Evolutionary conservation across 2,329 filamentous ascomycete species (phyloP).

Genomic region (Penicillium nordicum): DNA sequence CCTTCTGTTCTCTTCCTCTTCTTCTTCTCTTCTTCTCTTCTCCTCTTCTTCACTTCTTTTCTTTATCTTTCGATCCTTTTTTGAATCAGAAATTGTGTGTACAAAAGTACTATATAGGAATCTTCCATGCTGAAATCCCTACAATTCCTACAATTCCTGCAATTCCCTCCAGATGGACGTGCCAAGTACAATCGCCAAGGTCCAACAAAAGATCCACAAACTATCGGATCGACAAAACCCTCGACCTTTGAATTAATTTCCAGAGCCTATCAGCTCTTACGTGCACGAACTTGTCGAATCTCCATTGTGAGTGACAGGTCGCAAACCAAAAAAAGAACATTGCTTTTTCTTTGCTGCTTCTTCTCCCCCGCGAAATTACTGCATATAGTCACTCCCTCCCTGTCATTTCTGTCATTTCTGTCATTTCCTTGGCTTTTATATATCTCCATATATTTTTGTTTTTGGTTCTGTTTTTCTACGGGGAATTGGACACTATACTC

Average conservation of each 20-base stretch:
- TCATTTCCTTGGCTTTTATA: constrained; percentile 2
- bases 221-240: constrained; percentile 19
- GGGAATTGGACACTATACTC: constrained; percentile 1
- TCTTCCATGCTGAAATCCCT: too few relatives aligned
- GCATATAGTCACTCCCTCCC: background rate
- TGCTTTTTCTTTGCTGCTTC: constrained; percentile 4
- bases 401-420: background rate
- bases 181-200: background rate
- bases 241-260: constrained; percentile 10
- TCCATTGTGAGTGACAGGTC: constrained; percentile 28
- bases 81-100: background rate
- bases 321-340: background rate
- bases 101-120: too few relatives aligned
- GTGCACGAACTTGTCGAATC: background rate
- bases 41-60: background rate
- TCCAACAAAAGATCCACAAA: constrained; percentile 11
- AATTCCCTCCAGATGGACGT: too few relatives aligned
- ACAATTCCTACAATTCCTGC: too few relatives aligned
- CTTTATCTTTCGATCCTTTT: background rate
- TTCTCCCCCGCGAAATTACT: constrained; percentile 9
- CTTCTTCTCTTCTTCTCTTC: background rate
- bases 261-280: constrained; percentile 16
- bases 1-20: too few relatives aligned
- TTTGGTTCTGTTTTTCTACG: too few relatives aligned
- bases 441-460: background rate